Percentiles rank a stretch among this genome's conserved stretches.
phyloP scores from a whole-genome alignment of 208 protist genomes.

The Acanthamoeba triangularis region DNA sequence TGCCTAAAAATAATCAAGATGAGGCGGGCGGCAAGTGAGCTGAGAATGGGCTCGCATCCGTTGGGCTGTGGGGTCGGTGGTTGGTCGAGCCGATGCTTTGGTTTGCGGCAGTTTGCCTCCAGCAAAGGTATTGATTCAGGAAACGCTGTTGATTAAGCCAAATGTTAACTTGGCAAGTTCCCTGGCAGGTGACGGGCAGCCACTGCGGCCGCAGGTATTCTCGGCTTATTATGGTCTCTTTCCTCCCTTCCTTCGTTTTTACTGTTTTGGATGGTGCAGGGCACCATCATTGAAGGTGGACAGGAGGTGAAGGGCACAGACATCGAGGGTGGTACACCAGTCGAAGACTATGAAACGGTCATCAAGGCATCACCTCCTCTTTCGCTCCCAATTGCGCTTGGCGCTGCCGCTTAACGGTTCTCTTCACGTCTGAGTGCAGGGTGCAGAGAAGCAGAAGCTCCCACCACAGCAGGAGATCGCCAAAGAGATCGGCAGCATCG shows the following conservation, averaged over 20 bases:
- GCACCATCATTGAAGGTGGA: constrained; percentile 22
- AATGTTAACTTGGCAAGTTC: too few relatives aligned
- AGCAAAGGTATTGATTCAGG: too few relatives aligned
- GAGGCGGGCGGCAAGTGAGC: too few relatives aligned
- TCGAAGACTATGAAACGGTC: background rate
- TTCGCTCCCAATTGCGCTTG: background rate
- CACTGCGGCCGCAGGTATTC: background rate
- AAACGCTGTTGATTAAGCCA: too few relatives aligned
- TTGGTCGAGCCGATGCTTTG: too few relatives aligned
- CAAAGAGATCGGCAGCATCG: background rate
- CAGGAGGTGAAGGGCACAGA: background rate
- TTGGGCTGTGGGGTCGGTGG: too few relatives aligned
- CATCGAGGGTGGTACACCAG: background rate
- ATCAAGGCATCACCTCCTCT: background rate
- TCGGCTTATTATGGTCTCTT: background rate
- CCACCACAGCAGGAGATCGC: background rate
- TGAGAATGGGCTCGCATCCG: too few relatives aligned
- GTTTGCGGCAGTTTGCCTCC: too few relatives aligned
- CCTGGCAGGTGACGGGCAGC: background rate
- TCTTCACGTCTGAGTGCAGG: background rate
- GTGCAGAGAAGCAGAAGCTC: background rate
- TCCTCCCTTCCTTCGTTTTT: too few relatives aligned
- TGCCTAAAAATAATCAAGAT: too few relatives aligned
- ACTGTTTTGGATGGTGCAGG: background rate
- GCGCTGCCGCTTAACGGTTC: background rate